Conservation (phyloP, 108 stramenopile species). For the Nitzschia putrida region DNA sequence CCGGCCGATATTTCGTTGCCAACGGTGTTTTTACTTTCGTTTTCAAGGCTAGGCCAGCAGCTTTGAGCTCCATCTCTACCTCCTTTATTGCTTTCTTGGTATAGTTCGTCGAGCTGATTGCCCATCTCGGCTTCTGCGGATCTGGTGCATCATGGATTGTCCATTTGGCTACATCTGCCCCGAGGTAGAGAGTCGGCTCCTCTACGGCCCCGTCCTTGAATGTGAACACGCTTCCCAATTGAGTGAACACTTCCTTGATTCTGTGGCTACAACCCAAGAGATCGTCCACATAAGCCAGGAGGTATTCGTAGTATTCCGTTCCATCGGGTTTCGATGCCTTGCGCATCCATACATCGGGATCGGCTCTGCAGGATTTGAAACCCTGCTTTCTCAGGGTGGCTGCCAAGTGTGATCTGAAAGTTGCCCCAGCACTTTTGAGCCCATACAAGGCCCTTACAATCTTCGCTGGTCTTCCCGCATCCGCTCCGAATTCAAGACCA, state of each 20-base stretch:
- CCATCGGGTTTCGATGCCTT: conserved; percentile 16
- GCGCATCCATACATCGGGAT: conserved; percentile 39
- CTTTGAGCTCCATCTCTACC: conserved; percentile 30
- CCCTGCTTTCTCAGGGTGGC: conserved; percentile 1
- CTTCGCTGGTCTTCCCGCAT: conserved; percentile 24
- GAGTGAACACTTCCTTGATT: conserved; percentile 1
- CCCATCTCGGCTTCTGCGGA: conserved; percentile 25
- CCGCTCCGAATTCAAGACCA: conserved; percentile 30
- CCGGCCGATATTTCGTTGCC: conserved; percentile 18
- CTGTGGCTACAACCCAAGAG: conserved; percentile 4
- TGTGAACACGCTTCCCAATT: conserved; percentile 40
- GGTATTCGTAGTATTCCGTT: conserved; percentile 33
- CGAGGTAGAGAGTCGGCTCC: conserved; percentile 40
- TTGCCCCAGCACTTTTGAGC: conserved; percentile 20
- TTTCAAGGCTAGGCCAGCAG: not conserved
- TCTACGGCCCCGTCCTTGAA: conserved; percentile 42
- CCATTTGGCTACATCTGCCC: conserved; percentile 28
- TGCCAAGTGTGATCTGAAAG: conserved; percentile 19
- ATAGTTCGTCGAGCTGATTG: conserved; percentile 40
- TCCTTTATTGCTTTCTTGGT: conserved; percentile 36
- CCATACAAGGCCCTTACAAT: conserved; percentile 52
- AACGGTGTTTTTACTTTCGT: conserved; percentile 13
- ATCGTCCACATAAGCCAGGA: conserved; percentile 45
- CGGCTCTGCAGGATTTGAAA: conserved; percentile 25
- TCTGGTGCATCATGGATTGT: conserved; percentile 24